These are phyloP conservation scores for Neurospora hispaniola DNA, from an alignment of 495 filamentous ascomycete species.

Conservation along the genomic window DNA sequence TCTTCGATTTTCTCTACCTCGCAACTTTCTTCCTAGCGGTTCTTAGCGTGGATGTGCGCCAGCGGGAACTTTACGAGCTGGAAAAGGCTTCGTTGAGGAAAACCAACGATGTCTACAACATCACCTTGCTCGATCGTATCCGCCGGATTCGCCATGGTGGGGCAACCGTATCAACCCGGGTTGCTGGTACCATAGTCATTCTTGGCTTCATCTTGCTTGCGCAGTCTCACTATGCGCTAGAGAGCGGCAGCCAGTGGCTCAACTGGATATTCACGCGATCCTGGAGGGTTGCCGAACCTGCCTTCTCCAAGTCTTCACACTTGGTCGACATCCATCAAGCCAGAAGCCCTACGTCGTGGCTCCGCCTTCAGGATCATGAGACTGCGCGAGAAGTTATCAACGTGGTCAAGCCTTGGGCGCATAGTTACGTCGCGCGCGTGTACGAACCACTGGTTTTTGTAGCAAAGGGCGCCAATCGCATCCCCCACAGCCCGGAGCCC, in stretches of 20 bases:
- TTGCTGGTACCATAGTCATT: conserved; percentile 50
- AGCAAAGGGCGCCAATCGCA: conserved; percentile 50
- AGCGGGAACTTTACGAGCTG: conserved; percentile 50
- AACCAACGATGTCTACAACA: conserved; percentile 19
- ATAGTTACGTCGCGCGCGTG: conserved; percentile 56
- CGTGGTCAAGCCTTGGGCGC: conserved; percentile 52
- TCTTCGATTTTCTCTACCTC: conserved; percentile 61
- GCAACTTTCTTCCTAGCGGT: conserved; percentile 65
- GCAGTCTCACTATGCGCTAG: conserved; percentile 55
- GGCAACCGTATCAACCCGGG: conserved; percentile 44
- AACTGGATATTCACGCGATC: conserved; percentile 26
- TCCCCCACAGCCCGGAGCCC: conserved; percentile 27
- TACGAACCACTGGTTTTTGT: conserved; percentile 60
- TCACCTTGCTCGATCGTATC: conserved; percentile 39
- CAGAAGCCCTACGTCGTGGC: conserved; percentile 57
- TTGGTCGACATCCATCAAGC: conserved; percentile 52
- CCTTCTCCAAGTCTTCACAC: conserved; percentile 27
- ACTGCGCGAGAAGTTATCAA: conserved; percentile 61
- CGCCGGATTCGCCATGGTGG: conserved; percentile 38
- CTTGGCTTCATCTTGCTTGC: conserved; percentile 50
- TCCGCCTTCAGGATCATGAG: conserved; percentile 61
- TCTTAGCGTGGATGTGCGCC: conserved; percentile 60
- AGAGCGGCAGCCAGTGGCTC: conserved; percentile 33
- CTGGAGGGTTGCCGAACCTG: conserved; percentile 11
- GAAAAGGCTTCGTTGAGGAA: conserved; percentile 33